Evolutionary conservation across 805 yeast genomes (phyloP).

Genomic region (Lipomyces spencermartinsiae): DNA sequence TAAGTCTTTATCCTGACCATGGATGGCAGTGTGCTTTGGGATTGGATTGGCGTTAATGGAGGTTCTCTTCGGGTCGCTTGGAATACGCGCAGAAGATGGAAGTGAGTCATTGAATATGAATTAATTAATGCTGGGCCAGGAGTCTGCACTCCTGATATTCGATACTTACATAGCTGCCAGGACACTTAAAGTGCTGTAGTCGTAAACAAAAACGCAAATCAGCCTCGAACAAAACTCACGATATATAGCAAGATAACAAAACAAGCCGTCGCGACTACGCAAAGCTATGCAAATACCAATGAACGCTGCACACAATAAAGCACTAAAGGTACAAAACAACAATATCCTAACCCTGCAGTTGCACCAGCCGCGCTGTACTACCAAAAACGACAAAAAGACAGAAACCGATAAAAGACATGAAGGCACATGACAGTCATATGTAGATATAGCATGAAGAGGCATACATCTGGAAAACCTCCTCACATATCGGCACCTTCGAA

Average conservation of each 20-base stretch:
- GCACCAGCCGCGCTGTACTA: neutral
- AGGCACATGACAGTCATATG: neutral
- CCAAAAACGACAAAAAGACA: slow-evolving; percentile 1
- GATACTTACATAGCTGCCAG: neutral
- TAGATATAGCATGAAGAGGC: neutral
- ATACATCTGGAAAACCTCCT: neutral
- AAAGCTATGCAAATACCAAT: slow-evolving; percentile 1
- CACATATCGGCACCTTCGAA: neutral
- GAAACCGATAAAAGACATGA: slow-evolving; percentile 2
- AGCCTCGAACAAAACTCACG: neutral
- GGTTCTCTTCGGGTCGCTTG: neutral
- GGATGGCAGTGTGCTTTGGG: neutral
- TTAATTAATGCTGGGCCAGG: neutral
- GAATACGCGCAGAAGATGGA: neutral
- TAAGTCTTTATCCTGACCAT: neutral
- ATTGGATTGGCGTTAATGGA: neutral
- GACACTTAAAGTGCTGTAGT: neutral
- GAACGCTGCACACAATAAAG: neutral
- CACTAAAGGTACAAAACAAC: neutral
- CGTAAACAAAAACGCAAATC: neutral
- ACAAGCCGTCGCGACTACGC: neutral
- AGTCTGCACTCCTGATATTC: neutral
- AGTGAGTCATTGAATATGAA: neutral
- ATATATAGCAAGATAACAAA: neutral
- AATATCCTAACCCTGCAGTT: neutral